Conservation (phyloP, 2,329 filamentous ascomycete species). For the Aaosphaeria pasadenensis region DNA sequence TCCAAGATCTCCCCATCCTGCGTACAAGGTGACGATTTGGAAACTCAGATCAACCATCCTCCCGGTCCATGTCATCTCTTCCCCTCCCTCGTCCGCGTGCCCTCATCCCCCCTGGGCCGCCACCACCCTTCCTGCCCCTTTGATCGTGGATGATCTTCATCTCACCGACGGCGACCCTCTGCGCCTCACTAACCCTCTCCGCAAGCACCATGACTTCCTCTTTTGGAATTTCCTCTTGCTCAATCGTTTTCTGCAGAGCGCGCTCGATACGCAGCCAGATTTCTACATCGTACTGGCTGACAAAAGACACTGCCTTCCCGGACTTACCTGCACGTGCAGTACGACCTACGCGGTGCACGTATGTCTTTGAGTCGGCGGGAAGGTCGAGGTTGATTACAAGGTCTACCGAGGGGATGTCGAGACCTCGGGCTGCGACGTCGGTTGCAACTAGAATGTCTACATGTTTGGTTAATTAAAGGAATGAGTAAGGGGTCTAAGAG, state of each 20-base stretch:
- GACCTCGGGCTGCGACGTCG: constrained; percentile 87
- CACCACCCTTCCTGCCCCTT: constrained; percentile 52
- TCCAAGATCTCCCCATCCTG: no score
- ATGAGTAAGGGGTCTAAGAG: constrained; percentile 39
- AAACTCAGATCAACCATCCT: constrained; percentile 56
- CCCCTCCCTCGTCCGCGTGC: constrained; percentile 43
- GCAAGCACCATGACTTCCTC: constrained; percentile 84
- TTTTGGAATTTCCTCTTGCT: constrained; percentile 67
- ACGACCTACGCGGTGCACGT: constrained; percentile 84
- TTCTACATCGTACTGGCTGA: constrained; percentile 86
- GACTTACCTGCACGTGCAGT: constrained; percentile 84
- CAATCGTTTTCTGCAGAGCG: constrained; percentile 73
- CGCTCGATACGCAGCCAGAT: constrained; percentile 79
- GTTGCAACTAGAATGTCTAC: constrained; percentile 76
- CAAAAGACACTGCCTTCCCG: constrained; percentile 74
- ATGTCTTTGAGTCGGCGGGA: constrained; percentile 82
- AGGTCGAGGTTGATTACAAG: constrained; percentile 84
- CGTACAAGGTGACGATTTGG: no score
- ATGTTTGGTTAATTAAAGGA: no score
- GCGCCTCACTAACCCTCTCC: constrained; percentile 75
- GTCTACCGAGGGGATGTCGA: constrained; percentile 91
- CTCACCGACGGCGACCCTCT: constrained; percentile 72
- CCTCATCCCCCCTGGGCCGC: constrained; percentile 42
- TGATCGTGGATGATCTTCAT: constrained; percentile 79
- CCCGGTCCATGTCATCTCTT: constrained; percentile 69